phyloP scores from a whole-genome alignment of 495 filamentous ascomycete species.

The Neurospora sp. region DNA sequence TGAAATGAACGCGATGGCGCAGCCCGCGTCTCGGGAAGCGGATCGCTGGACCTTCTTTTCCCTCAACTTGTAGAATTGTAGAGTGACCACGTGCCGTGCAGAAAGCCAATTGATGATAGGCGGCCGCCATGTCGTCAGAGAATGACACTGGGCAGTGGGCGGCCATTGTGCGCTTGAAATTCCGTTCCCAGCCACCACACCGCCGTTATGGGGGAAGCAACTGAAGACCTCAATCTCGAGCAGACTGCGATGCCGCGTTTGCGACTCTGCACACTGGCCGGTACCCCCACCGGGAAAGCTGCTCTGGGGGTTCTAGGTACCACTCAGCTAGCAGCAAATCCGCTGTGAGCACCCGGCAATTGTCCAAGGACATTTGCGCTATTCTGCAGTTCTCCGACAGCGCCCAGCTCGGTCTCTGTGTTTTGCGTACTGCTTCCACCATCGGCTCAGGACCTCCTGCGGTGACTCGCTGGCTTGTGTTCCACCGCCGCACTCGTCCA shows the following conservation, averaged over 20 bases:
- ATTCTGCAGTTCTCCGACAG: slow-evolving; percentile 16
- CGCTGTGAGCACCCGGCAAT: slow-evolving; percentile 3
- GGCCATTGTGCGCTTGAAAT: background rate
- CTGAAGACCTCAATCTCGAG: background rate
- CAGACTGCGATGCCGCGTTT: slow-evolving; percentile 1
- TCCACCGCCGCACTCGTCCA: background rate
- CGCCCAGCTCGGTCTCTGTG: background rate
- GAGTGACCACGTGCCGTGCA: background rate
- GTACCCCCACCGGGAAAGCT: background rate
- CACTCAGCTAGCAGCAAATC: slow-evolving; percentile 16
- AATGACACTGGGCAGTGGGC: background rate
- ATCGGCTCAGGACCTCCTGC: slow-evolving; percentile 8
- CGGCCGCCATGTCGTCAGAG: background rate
- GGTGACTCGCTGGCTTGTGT: slow-evolving; percentile 6
- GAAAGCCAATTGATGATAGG: background rate
- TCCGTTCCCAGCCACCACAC: slow-evolving; percentile 15
- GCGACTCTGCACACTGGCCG: background rate
- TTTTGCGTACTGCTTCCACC: slow-evolving; percentile 4
- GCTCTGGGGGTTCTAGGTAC: slow-evolving; percentile 4
- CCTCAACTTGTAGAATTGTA: background rate
- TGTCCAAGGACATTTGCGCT: background rate
- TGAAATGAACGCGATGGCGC: slow-evolving; percentile 4
- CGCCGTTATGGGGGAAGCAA: slow-evolving; percentile 11
- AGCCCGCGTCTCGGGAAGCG: slow-evolving; percentile 1
- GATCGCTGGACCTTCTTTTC: slow-evolving; percentile 15